Evolutionary conservation across 768 basidiomycete species (phyloP), one percentile per base, ranked within the genome.

Genomic region (Amanita fuliginea): DNA sequence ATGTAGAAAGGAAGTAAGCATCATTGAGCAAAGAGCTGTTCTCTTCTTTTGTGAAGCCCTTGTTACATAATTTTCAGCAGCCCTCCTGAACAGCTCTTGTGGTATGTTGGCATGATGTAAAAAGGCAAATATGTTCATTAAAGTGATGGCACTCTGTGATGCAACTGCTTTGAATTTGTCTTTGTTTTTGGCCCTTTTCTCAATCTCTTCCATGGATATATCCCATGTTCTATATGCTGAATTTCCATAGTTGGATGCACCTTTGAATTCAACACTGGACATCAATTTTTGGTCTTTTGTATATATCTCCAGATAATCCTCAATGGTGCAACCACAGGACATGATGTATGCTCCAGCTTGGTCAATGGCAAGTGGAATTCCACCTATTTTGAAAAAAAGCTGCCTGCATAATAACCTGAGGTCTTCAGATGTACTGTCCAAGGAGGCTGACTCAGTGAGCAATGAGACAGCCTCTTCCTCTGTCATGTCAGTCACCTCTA

Each of bases 301-400:
- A 19, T 16, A 45, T 32, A 45, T 9, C 3, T 39, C 37, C 16
- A 39, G 18, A 9, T 39, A 39, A 18, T 39, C 18, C 3, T n/a
- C 18, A 39, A 39, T 39, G 5, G 3, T 9, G 9, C 37, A 39
- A 1, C 8, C 7, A 39, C n/a, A 39, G 18, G 6, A 9, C 1
- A 6, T 4, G 8, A 39, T 39, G 37, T 39, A 39, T 21, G 18
- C 0, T 18, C 37, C 37, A 18, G 57, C 57, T 28, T 56, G 55
- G 36, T 56, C 55, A 46, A 58, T 36, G 30, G 30, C 30, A 30
- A 30, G 30, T 18, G 57, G 30, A 10, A 30, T 30, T 1, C 55
- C 14, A 56, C 32, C 22, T 19, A 48, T 5, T 32, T 34, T 26
- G 36, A 18, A n/a, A 8, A 32, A 1, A 19, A 45, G 16, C 1